phyloP scores from a whole-genome alignment of 176 grass and related monocot genomes.

The Neostapfia colusana region DNA sequence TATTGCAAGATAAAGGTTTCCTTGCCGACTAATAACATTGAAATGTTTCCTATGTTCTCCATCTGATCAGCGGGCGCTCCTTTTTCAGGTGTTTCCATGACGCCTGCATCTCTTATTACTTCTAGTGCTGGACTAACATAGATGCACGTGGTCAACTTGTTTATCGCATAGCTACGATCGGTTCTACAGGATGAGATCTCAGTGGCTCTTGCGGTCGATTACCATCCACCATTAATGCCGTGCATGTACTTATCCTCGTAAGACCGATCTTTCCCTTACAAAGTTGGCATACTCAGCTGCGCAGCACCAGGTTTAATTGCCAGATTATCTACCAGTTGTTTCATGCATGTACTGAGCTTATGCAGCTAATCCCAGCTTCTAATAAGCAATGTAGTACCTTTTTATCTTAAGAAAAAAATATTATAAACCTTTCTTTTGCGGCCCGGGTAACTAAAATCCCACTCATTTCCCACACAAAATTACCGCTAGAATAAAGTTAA shows the following conservation, averaged over 20 bases:
- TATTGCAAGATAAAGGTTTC: too few species aligned
- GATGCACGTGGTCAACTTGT: background rate
- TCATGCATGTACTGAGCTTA: background rate
- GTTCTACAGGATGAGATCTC: background rate
- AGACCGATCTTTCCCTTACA: background rate
- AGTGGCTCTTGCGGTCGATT: background rate
- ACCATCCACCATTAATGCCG: background rate
- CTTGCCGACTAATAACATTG: too few species aligned
- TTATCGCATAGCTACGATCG: background rate
- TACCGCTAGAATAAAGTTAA: too few species aligned
- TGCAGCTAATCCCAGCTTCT: background rate
- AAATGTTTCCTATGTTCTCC: too few species aligned
- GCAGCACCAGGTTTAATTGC: background rate
- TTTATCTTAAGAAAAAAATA: too few species aligned
- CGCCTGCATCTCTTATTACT: background rate
- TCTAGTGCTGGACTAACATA: background rate
- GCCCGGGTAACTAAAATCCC: too few species aligned
- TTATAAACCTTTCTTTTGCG: too few species aligned
- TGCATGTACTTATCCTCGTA: slow-evolving; percentile 6
- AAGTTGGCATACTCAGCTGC: background rate
- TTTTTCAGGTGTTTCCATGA: too few species aligned
- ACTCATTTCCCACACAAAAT: too few species aligned
- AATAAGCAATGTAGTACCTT: background rate
- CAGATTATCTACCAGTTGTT: background rate
- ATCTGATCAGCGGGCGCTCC: too few species aligned